Evolutionary conservation across 805 yeast species (phyloP).

Genomic region (Nakazawaea holstii): DNA sequence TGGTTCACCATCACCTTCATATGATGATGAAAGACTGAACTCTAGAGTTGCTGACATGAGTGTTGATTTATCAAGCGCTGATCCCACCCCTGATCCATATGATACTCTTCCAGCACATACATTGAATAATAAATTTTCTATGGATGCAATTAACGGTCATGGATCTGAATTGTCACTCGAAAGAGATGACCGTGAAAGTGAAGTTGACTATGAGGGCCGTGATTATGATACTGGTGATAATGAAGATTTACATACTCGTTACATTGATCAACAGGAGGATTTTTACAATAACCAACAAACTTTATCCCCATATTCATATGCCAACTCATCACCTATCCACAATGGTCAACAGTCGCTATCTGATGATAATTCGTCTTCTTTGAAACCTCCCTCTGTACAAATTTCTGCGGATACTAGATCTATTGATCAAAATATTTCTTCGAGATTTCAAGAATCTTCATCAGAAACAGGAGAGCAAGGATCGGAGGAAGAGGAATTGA

Average conservation of each 20-base stretch:
- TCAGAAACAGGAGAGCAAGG: not conserved
- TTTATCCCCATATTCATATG: not conserved
- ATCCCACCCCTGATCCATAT: not conserved
- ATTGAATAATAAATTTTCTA: not conserved
- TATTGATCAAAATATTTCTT: not conserved
- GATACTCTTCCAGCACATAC: not conserved
- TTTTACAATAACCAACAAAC: not conserved
- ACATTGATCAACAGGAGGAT: constrained; percentile 3
- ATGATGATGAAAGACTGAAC: not conserved
- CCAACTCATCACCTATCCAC: not conserved
- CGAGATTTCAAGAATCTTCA: not conserved
- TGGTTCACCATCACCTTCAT: not conserved
- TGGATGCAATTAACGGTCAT: constrained; percentile 9
- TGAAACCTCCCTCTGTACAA: not conserved
- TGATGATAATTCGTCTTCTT: not conserved
- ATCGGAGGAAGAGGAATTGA: constrained; percentile 20
- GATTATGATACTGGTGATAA: not conserved
- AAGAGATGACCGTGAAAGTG: not conserved
- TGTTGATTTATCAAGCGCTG: constrained; percentile 4
- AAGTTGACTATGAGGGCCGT: not conserved
- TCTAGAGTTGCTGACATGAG: not conserved
- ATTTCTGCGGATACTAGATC: not conserved
- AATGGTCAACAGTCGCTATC: not conserved
- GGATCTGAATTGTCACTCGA: not conserved
- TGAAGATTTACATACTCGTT: constrained; percentile 1